Conservation (phyloP, 352 stramenopile species). For the Globisporangium nagaii region DNA sequence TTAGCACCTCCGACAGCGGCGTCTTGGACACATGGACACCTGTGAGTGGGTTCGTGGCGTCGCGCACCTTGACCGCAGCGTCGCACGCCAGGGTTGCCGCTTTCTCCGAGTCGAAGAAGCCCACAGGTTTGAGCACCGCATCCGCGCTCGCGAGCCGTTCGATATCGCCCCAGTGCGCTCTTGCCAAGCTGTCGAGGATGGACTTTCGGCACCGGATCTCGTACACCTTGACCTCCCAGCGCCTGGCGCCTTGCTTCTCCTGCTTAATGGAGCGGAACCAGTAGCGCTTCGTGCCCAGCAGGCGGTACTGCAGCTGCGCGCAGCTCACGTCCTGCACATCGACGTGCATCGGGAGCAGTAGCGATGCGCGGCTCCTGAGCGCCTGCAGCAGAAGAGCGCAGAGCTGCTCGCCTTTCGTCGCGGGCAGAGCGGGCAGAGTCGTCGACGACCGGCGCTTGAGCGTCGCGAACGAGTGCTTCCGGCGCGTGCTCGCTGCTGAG, state of each 20-base stretch:
- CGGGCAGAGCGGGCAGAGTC: not conserved
- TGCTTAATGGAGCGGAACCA: conserved; percentile 67
- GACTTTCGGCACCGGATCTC: conserved; percentile 46
- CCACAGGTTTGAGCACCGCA: conserved; percentile 37
- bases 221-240: conserved; percentile 58
- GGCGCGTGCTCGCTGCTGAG: not conserved
- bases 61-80: conserved; percentile 24
- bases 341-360: not conserved
- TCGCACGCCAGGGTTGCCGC: conserved; percentile 32
- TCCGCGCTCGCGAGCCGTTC: conserved; percentile 33
- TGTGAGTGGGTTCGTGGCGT: conserved; percentile 42
- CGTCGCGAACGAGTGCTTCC: not conserved
- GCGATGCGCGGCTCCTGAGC: not conserved
- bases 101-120: conserved; percentile 59
- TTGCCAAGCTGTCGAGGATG: conserved; percentile 10
- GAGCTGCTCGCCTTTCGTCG: conserved; percentile 3
- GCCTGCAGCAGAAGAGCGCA: not conserved
- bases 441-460: conserved; percentile 11
- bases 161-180: conserved; percentile 30
- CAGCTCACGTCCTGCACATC: conserved; percentile 35
- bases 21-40: conserved; percentile 12
- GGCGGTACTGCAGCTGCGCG: conserved; percentile 47
- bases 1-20: conserved; percentile 23
- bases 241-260: conserved; percentile 44
- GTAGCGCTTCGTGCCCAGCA: conserved; percentile 59